Conservation (phyloP, 2,329 filamentous ascomycete genomes). For the Teratosphaeria pseudoeucalypti region DNA sequence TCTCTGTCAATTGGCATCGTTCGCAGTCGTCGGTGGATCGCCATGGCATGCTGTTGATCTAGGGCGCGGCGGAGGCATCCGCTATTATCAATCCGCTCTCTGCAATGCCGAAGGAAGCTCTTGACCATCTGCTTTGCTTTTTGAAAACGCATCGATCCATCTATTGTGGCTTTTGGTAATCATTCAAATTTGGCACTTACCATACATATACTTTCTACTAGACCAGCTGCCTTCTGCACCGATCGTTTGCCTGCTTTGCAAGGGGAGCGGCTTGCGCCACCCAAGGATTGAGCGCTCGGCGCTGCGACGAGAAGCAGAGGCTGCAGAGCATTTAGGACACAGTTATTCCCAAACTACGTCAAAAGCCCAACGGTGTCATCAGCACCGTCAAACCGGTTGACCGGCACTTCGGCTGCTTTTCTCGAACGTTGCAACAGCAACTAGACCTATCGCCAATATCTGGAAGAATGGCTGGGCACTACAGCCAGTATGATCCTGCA, state of each 20-base stretch:
- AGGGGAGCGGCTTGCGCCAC: slow-evolving; percentile 16
- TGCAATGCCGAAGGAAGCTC: not conserved
- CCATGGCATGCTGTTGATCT: slow-evolving; percentile 1
- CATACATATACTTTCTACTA: not conserved
- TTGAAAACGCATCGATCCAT: not conserved
- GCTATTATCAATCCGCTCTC: slow-evolving; percentile 1
- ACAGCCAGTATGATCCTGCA: slow-evolving; percentile 8
- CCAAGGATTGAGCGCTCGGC: slow-evolving; percentile 10
- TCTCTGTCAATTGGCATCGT: slow-evolving; percentile 10
- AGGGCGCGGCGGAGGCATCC: slow-evolving; percentile 11
- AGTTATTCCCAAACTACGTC: slow-evolving; percentile 7
- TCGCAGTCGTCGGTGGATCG: slow-evolving; percentile 14
- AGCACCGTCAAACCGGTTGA: slow-evolving; percentile 8
- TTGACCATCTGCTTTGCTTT: not conserved
- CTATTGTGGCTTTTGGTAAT: not conserved
- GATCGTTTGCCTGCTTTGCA: not conserved
- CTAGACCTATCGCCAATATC: slow-evolving; percentile 8
- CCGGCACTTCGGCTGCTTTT: not conserved
- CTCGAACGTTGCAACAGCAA: slow-evolving; percentile 9
- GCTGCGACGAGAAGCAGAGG: slow-evolving; percentile 9
- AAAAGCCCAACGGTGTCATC: slow-evolving; percentile 9
- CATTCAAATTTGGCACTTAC: not conserved
- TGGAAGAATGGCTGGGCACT: slow-evolving; percentile 20
- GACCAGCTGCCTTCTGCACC: slow-evolving; percentile 6
- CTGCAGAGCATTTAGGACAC: slow-evolving; percentile 4